Evolutionary conservation across 805 yeast species (phyloP), one percentile per base, ranked within the genome.

Genomic region (Saccharomycopsis sp.): DNA sequence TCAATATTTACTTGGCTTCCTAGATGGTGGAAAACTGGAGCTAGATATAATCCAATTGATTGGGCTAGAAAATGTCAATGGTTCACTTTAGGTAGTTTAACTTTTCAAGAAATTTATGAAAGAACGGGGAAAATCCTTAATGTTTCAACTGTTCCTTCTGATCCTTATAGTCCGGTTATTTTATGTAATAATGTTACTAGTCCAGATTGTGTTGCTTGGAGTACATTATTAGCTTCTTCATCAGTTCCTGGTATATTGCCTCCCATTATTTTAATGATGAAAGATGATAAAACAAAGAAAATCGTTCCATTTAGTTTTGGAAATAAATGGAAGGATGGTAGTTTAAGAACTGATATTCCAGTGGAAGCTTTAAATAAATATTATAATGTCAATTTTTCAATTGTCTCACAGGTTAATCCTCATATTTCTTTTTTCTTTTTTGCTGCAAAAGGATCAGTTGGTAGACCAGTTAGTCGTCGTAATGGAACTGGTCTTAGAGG

Each of bases 201-300:
- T 13, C 92, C 92, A 9, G 70, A 79, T 54, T 80, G 89, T 56
- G 75, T 81, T 13, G 76, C 83, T n/a, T 82, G 92, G 92, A 74
- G 84, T 2, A 63, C 87, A 0, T 59, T 82, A 42, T 59, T 82
- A 31, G 92, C 92, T 0, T 77, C 86, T 3, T 72, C 85, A 4
- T 92, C 92, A 0, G 92, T 83, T 5, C 94, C 94, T 0, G 92
- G 92, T 0, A 78, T 82, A 12, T 59, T 82, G 41, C 78, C 79
- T 47, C 94, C 94, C 0, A 88, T 82, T 17, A 86, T 79, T 13
- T 59, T 82, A 40, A 79, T 82, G 87, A 78, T 74, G 75, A 76
- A 76, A 51, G 62, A 63, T 13, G 63, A 61, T 8, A 52, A 53
- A 28, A 47, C 55, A 3, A 45, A 47, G 0, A 55, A 61, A 26